Evolutionary conservation across 805 yeast genomes (phyloP), one percentile per base, ranked within the genome.

Genomic region (Sugiyamaella lignohabitans): DNA sequence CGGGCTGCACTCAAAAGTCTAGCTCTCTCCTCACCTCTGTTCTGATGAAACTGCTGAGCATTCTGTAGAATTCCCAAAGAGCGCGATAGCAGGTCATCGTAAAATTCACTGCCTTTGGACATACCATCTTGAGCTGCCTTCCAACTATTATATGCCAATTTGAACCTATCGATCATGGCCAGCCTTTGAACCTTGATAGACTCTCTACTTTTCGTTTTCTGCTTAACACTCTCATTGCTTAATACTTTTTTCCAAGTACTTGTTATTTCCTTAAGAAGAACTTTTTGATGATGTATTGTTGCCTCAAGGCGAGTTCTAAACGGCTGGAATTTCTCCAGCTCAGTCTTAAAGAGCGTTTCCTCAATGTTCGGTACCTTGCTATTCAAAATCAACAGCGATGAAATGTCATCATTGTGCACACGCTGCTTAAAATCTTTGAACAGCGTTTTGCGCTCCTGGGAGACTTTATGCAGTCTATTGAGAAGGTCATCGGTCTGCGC

Each of bases 371-470:
- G 67, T 34, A 73, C 74, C 38, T 76, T 73, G 50, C 76, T 78
- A 59, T 85, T 82, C 53, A 82, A 68, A 5, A 91, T 75, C 27
- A 91, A 70, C 10, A 82, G 69, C 45, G 82, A 80, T 0, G 95
- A 82, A 42, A 88, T 87, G 60, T 91, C 97, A 65, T 91, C 98
- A 11, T 74, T 71, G 57, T 82, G 93, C 29, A 85, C 80, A 41
- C 76, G 75, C 4, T 70, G 73, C 59, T 87, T 87, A 57, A 91
- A 70, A 42, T 80, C 86, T 1, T 72, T 72, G 30, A 85, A 68
- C 1, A 82, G 72, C 34, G 78, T 70, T 4, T 68, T 62, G 40
- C 94, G 78, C 60, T 85, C 93, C 27, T 74, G 68, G 55, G 79
- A 79, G 48, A 87, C 60, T 38, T 76, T 70, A 48, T 76, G 76